phyloP scores from a whole-genome alignment of 176 grass and related monocot genomes.

The Aegilops bicornis region DNA sequence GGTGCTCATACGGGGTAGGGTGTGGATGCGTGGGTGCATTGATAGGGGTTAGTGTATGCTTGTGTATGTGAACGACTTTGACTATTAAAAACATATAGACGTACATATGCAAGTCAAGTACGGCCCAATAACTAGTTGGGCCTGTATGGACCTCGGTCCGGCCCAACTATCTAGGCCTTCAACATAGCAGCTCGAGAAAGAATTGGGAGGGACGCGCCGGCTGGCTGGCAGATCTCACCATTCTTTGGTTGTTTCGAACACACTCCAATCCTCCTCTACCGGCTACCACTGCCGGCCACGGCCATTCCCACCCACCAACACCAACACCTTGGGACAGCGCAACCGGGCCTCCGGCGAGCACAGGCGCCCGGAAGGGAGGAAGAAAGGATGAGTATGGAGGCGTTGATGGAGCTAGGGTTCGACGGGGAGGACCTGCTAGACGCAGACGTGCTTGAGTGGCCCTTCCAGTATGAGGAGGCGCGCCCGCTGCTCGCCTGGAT shows the following conservation, averaged over 20 bases:
- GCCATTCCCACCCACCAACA: neutral
- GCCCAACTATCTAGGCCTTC: too few species aligned
- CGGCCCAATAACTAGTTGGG: too few species aligned
- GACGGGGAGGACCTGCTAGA: constrained; percentile 83
- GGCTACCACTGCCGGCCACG: constrained; percentile 8
- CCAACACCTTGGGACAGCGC: too few species aligned
- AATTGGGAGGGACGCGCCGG: neutral
- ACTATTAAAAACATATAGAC: too few species aligned
- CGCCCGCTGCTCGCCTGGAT: constrained; percentile 90
- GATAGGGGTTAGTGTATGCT: too few species aligned
- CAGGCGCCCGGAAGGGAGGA: neutral
- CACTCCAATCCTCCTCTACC: neutral
- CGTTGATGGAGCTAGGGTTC: constrained; percentile 81
- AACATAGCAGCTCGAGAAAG: too few species aligned
- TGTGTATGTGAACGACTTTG: too few species aligned
- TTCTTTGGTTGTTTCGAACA: constrained; percentile 29
- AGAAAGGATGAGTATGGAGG: constrained; percentile 69
- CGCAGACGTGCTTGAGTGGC: constrained; percentile 95
- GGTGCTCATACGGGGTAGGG: too few species aligned
- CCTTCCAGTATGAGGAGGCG: constrained; percentile 97
- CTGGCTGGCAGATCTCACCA: neutral
- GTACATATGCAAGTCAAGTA: too few species aligned
- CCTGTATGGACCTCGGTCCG: too few species aligned
- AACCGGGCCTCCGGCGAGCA: neutral
- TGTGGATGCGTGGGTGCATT: too few species aligned